Conservation (phyloP, 441 rosid genomes). For the Gossypium davidsonii region DNA sequence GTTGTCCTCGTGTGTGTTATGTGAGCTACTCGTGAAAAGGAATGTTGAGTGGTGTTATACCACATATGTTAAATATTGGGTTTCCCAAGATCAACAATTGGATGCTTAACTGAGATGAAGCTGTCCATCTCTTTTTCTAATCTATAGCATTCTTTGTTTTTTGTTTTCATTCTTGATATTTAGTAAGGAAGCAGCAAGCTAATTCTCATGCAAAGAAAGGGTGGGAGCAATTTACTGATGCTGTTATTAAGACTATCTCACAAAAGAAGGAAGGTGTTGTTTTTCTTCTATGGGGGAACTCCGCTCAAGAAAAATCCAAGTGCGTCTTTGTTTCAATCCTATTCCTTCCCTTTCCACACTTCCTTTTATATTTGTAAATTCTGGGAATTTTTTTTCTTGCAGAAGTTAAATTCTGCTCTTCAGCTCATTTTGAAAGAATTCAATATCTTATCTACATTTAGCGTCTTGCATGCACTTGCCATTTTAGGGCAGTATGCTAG, state of each 20-base stretch:
- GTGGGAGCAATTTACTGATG: constrained; percentile 95
- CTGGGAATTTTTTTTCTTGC: neutral
- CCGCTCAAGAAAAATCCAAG: constrained; percentile 87
- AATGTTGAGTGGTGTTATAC: neutral
- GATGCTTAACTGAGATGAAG: neutral
- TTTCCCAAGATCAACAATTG: neutral
- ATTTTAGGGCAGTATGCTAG: neutral
- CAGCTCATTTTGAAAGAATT: neutral
- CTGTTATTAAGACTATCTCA: constrained; percentile 71
- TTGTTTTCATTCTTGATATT: constrained; percentile 8
- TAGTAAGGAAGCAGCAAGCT: constrained; percentile 82
- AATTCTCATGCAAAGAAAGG: constrained; percentile 96
- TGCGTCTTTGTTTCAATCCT: constrained; percentile 15
- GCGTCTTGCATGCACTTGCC: neutral
- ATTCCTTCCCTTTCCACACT: neutral
- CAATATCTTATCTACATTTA: neutral
- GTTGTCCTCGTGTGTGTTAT: neutral
- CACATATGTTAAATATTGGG: neutral
- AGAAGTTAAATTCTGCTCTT: neutral
- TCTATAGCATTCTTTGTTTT: neutral
- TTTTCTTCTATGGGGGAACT: constrained; percentile 93
- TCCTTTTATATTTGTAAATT: neutral
- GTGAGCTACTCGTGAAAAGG: neutral
- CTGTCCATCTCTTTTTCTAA: neutral
- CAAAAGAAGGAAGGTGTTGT: constrained; percentile 81